phyloP scores from a whole-genome alignment of 2,329 filamentous ascomycete genomes.

The Cylindrodendrum hubeiense region DNA sequence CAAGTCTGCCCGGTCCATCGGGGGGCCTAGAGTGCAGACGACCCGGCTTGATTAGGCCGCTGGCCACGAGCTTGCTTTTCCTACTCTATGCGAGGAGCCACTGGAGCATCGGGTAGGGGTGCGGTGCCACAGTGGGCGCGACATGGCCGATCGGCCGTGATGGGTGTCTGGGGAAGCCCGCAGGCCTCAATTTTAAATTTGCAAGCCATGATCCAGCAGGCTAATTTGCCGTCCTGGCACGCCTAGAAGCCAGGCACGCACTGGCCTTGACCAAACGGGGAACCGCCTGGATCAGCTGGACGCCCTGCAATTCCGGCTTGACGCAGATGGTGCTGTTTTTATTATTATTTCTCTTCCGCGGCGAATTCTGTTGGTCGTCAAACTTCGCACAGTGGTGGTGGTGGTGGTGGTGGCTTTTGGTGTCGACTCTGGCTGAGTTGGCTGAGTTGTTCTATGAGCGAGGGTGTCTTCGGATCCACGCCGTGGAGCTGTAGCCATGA shows the following conservation, averaged over 20 bases:
- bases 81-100: slow-evolving; percentile 34
- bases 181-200: slow-evolving; percentile 47
- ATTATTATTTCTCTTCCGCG: slow-evolving; percentile 4
- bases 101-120: slow-evolving; percentile 27
- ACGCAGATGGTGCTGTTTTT: slow-evolving; percentile 36
- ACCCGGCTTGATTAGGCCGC: slow-evolving; percentile 33
- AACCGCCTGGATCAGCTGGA: slow-evolving; percentile 24
- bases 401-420: background rate
- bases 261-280: slow-evolving; percentile 34
- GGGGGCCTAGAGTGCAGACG: slow-evolving; percentile 22
- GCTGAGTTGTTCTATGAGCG: slow-evolving; percentile 1
- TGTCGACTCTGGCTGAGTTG: background rate
- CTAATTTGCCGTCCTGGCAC: slow-evolving; percentile 41
- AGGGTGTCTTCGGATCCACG: slow-evolving; percentile 13
- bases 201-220: slow-evolving; percentile 46
- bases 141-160: slow-evolving; percentile 39
- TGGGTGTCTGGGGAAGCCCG: slow-evolving; percentile 47
- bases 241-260: slow-evolving; percentile 19
- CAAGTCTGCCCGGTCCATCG: slow-evolving; percentile 40
- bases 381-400: background rate
- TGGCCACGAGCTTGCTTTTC: slow-evolving; percentile 30
- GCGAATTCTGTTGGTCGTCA: background rate
- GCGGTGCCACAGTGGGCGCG: slow-evolving; percentile 32
- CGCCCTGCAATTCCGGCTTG: slow-evolving; percentile 40
- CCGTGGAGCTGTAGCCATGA: slow-evolving; percentile 5